Base-by-base conservation (phyloP, 192 early-diverging fungal species). In the Phycomyces blakesleeanus region DNA sequence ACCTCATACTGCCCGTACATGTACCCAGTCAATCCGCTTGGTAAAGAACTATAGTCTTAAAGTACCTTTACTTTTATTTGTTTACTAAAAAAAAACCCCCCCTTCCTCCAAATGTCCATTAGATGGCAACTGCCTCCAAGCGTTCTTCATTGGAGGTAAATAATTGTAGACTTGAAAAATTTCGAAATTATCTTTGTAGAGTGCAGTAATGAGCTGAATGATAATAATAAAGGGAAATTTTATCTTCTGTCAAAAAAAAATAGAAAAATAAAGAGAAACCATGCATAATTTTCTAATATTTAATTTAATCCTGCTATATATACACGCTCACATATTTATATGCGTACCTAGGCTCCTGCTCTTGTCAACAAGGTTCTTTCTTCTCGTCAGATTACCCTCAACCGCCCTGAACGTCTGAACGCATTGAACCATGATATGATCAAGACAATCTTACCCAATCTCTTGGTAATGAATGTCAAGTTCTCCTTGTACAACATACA, bases 361-460 rank as follows among this genome's bases (percentile, higher is more conserved):
- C 18, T 47, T 2, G 2, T 47, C 18, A 47, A 47, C 44, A 47
- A 47, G 18, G 44, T 47, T 3, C 18, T 47, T 14, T 14, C 15
- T 3, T 14, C 44, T n/a, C 12, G 44, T 3, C 3, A 47, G 15
- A 47, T 59, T 22, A 44, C 57, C 12, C 24, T 59, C 16, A 44
- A 59, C 40, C 38, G 57, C 14, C 57, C 57, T 1, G 57, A 59
- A 59, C 18, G 37, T 9, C 24, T 59, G 2, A 59, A 59, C 24
- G 57, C 57, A 6, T 39, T 59, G 24, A 59, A 42, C 21, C 21
- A 47, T 41, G 57, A 42, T 59, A 59, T 41, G 44, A 18, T 47
- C 15, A 47, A 47, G 44, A 3, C 11, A 6, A 47, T 47, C 11
- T 11, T 47, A 3, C 44, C 44, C 44, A 47, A 47, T 11, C 44